Percentiles rank a stretch among this genome's conserved stretches.
These are phyloP conservation scores for Apostasia ramifera DNA, from an alignment of 106 monocot species.

Conservation along the genomic window DNA sequence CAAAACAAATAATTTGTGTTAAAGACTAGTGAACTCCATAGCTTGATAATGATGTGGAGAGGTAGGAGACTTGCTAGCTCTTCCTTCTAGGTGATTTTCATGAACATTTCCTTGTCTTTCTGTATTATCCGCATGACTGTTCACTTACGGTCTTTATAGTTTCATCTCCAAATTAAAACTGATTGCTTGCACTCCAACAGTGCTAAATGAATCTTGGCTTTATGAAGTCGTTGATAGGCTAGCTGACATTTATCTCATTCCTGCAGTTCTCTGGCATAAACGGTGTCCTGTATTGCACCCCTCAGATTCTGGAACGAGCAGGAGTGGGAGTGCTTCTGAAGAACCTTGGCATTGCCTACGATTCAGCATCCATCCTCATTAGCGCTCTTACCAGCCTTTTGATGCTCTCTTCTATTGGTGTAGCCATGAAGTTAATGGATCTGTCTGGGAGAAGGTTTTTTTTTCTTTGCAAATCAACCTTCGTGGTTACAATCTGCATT, in stretches of 20 bases:
- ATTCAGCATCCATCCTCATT: slow-evolving; percentile 60
- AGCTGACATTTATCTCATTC: not conserved
- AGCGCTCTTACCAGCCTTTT: slow-evolving; percentile 50
- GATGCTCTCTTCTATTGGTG: slow-evolving; percentile 55
- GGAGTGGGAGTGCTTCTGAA: slow-evolving; percentile 31
- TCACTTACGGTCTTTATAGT: too few species aligned
- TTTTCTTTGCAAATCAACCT: not conserved
- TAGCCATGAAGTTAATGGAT: slow-evolving; percentile 76
- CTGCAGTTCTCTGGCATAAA: slow-evolving; percentile 67
- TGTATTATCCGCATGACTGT: too few species aligned
- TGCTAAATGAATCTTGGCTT: too few species aligned
- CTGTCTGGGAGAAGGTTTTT: slow-evolving; percentile 42
- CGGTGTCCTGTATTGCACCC: slow-evolving; percentile 66
- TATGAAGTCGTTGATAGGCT: too few species aligned
- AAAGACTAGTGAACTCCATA: too few species aligned
- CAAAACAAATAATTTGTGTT: too few species aligned
- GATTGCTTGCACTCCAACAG: too few species aligned
- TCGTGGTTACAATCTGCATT: not conserved
- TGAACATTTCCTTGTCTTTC: too few species aligned
- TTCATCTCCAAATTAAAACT: too few species aligned
- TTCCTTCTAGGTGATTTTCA: too few species aligned
- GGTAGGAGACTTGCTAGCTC: too few species aligned
- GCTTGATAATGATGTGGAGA: too few species aligned
- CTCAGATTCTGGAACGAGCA: slow-evolving; percentile 66
- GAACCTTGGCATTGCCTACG: slow-evolving; percentile 14